These are phyloP conservation scores for Colletotrichum aenigma DNA, from an alignment of 2,329 filamentous ascomycete genomes.

Conservation along the genomic window DNA sequence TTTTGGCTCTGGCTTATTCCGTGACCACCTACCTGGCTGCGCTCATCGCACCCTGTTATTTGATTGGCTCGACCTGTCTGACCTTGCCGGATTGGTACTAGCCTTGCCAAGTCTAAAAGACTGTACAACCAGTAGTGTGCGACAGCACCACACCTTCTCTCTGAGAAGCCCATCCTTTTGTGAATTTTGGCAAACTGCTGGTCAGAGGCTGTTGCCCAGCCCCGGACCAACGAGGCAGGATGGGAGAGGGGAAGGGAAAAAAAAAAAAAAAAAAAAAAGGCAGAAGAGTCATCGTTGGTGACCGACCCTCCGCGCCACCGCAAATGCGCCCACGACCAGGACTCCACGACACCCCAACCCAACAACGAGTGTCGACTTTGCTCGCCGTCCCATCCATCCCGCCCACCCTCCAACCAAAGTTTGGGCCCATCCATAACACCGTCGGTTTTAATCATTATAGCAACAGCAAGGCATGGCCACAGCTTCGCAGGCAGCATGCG, in stretches of 20 bases:
- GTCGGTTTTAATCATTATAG: not conserved
- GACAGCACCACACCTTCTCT: slow-evolving; percentile 13
- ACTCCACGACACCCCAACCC: not conserved
- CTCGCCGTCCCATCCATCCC: not conserved
- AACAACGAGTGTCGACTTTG: not conserved
- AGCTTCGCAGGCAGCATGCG: not conserved
- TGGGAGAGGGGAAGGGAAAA: not conserved
- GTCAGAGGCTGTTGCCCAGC: too few relatives aligned
- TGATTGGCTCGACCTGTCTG: not conserved
- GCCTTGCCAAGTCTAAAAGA: not conserved
- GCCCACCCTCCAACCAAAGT: not conserved
- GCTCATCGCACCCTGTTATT: not conserved
- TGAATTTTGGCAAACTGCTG: slow-evolving; percentile 3
- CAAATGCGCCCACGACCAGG: not conserved
- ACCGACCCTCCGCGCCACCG: slow-evolving; percentile 3
- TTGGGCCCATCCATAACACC: not conserved
- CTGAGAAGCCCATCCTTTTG: slow-evolving; percentile 5
- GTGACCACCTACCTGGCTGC: slow-evolving; percentile 10
- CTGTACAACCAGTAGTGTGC: slow-evolving; percentile 7
- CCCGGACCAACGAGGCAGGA: not conserved
- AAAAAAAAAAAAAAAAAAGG: not conserved
- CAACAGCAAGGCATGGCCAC: not conserved
- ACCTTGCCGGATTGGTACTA: not conserved
- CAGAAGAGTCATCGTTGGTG: not conserved
- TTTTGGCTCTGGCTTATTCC: slow-evolving; percentile 3